Base-by-base conservation (phyloP, 768 basidiomycete species). In the Lepiota brunneoincarnata region DNA sequence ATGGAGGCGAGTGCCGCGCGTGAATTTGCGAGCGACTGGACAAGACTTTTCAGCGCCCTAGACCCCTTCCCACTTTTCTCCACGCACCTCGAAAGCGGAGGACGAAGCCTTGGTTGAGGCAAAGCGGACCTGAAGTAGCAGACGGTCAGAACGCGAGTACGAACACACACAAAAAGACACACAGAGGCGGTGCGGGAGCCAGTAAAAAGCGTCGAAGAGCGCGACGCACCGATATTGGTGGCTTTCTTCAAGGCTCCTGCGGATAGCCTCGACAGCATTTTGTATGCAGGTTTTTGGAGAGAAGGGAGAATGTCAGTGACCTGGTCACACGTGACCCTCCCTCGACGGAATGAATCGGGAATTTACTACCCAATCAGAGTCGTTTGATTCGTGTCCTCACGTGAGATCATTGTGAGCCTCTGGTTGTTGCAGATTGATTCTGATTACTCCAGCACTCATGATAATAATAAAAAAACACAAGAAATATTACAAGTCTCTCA, bases 261-360 rank as follows among this genome's bases (percentile, higher is more conserved):
- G 69, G 86, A 83, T 75, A 89, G 81, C 85, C 86, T 90, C 72
- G 86, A 84, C 69, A 90, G 72, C 89, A 91, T 91, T 88, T 84
- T 74, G 68, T 64, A 66, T 66, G 69, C 68, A 72, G 67, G 69
- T 69, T 78, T 78, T 71, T 66, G 64, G 64, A 64, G 69, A 69
- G 68, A 70, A 68, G 67, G 66, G 67, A 65, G 63, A 63, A 61
- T 63, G 68, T 65, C 65, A 55, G 67, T 68, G 62, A 66, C 68
- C 46, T 41, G 52, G 76, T 78, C 75, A 78, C 78, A 72, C 72
- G 73, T 73, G 71, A 75, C 72, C 57, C 51, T 55, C 44, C 23
- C 61, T 50, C 49, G 59, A 69, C 78, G 80, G 78, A 70, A 68
- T 72, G 74, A 75, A 77, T 73, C 79, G 79, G 79, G 72, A 67